Evolutionary conservation across 2,329 filamentous ascomycete genomes (phyloP), one percentile per base, ranked within the genome.

Genomic region (Dothiorella sarmentorum): DNA sequence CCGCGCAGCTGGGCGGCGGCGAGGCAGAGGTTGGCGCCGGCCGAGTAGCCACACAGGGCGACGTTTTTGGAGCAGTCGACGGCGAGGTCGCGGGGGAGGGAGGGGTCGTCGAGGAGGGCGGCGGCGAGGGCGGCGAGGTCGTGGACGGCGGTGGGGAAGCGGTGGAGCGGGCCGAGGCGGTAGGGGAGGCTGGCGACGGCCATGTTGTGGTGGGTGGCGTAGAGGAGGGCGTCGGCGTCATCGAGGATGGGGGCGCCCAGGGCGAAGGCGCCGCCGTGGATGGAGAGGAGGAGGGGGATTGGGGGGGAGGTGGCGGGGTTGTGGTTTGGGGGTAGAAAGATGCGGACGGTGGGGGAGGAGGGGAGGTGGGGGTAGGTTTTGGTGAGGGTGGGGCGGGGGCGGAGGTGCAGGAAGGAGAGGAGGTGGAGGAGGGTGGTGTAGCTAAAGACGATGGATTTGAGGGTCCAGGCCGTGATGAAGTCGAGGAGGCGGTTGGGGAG

Each of bases 201-300:
- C 59, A 77, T 69, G 53, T 66, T 64, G 55, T 76, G 71, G 1
- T 66, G 61, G 52, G 74, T 68, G 22, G 78, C 71, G 62, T 80
- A 79, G 58, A 63, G 62, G 37, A 67, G 67, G 66, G 78, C 81
- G 71, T 80, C 80, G n/a, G 64, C 63, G 66, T 82, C 78, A 63
- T 80, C 78, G 42, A 77, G 67, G 47, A 68, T 60, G 0, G 79
- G 73, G 18, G 73, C 64, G 66, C 76, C 74, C 42, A 82, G 26
- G 26, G 72, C 70, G 64, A 80, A 81, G 37, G 79, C 80, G 60
- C 81, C 80, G 56, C 80, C 80, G 63, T 84, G 81, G 63, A 82
- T 74, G 56, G 78, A 75, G 43, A 84, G 69, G 44, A 82, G 71
- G 2, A 77, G 69, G 1, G 80, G 78, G 18, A 69, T 56, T 5